Base-by-base conservation (phyloP, 805 yeast species). In the Saccharomyces paradoxus region DNA sequence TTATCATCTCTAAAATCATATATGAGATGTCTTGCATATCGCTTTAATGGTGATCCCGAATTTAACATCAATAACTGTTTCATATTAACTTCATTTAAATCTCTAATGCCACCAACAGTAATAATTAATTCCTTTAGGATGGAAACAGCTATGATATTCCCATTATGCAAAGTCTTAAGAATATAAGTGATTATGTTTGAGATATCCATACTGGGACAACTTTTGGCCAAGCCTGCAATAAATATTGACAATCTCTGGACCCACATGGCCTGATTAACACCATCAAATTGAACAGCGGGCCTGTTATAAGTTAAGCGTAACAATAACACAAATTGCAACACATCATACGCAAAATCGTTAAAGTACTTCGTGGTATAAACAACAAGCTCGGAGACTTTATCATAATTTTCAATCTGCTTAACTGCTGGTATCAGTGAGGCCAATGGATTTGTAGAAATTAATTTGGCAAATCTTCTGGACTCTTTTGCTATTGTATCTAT, bases 341-440 rank as follows among this genome's bases (percentile, higher is more conserved):
- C 87, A 67, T 92, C 98, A 90, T 96, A 89, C 0, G 90, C 89
- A 62, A 86, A 84, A 4, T 73, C 78, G 51, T 84, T 85, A 66
- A 89, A 89, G 63, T 81, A 85, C 46, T 82, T 74, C 0, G 96
- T 89, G 6, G 94, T 81, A 49, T 85, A 85, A 9, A 89, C 90
- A 6, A 92, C 82, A 55, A 92, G 74, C 41, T 81, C 83, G 48
- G 85, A 86, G 58, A 92, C 79, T 64, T 92, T 92, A 64, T 87
- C 96, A 66, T 92, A 92, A 72, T 94, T 89, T 69, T 92, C 98
- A 58, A 92, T 82, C 64, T 89, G 97, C 49, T 82, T 81, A 10
- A 91, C 75, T 49, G 88, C 77, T 0, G 87, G 84, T 24, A 80
- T 71, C 48, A 91, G 80, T 13, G 90, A 81, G 1, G 95, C 86